Percentiles rank a stretch among this genome's conserved stretches.
phyloP scores from a whole-genome alignment of 169 alveolate genomes.

The Plasmodium vinckei region DNA sequence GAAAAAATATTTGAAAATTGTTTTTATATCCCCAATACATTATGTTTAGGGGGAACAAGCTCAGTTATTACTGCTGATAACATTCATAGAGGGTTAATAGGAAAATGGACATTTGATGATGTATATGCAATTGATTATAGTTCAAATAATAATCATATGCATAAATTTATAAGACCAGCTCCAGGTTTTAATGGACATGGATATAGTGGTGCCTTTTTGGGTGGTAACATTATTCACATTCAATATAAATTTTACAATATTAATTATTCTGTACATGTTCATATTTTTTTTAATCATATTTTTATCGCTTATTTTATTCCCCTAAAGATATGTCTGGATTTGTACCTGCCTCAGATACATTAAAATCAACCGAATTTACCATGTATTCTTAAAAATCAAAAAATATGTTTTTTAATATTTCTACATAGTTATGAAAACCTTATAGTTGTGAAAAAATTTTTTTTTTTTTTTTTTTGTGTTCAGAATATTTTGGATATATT shows the following conservation, averaged over 20 bases:
- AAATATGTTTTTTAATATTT: background rate
- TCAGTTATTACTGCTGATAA: conserved; percentile 36
- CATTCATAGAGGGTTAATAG: conserved; percentile 46
- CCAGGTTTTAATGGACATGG: conserved; percentile 69
- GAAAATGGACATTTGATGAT: conserved; percentile 66
- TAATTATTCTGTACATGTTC: background rate
- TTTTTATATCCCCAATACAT: conserved; percentile 22
- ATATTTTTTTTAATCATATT: background rate
- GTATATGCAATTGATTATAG: conserved; percentile 55
- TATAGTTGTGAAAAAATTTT: background rate
- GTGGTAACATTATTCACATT: conserved; percentile 14
- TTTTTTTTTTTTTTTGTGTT: background rate
- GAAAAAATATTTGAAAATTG: conserved; percentile 52
- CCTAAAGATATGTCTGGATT: conserved; percentile 43
- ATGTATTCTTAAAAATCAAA: conserved; percentile 29
- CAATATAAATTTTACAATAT: background rate
- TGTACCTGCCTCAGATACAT: conserved; percentile 42
- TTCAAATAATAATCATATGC: conserved; percentile 59
- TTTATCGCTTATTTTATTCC: background rate
- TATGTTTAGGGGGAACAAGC: conserved; percentile 51
- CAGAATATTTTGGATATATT: conserved; percentile 64
- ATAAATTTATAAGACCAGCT: conserved; percentile 38
- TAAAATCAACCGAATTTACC: conserved; percentile 55
- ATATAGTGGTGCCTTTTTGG: conserved; percentile 60
- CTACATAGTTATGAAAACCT: background rate